A percentile compares a stretch with the other conserved stretches of the same genome.
Evolutionary conservation across 805 yeast genomes (phyloP).

Genomic region (Monosporozyma siamensis): DNA sequence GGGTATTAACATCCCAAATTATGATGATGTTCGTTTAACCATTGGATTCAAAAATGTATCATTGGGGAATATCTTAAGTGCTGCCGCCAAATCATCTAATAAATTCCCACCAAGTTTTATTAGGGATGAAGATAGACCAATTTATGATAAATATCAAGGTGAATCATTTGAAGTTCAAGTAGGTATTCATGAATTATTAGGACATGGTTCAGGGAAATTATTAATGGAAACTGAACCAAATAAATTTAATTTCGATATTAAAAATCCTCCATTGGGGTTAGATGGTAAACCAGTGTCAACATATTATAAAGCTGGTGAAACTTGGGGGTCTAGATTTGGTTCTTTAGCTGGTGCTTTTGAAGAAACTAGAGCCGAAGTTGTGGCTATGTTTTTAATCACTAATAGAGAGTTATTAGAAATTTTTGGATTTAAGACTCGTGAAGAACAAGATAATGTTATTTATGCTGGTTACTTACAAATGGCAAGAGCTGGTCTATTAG

Average conservation of each 20-base stretch:
- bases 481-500: constrained; percentile 82
- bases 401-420: constrained; percentile 58
- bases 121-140: constrained; percentile 39
- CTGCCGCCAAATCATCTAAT: constrained; percentile 43
- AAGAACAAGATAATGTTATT: constrained; percentile 55
- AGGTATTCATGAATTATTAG: constrained; percentile 83
- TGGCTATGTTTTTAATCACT: constrained; percentile 72
- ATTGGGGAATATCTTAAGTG: constrained; percentile 73
- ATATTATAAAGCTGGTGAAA: constrained; percentile 70
- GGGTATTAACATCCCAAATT: constrained; percentile 87
- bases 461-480: constrained; percentile 65
- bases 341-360: constrained; percentile 78
- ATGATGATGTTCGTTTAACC: constrained; percentile 77
- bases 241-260: constrained; percentile 59
- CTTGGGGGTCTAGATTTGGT: constrained; percentile 87
- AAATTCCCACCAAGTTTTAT: constrained; percentile 65
- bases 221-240: constrained; percentile 52
- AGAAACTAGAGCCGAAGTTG: constrained; percentile 88
- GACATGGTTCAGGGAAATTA: constrained; percentile 87
- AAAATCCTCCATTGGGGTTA: constrained; percentile 51
- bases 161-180: constrained; percentile 90
- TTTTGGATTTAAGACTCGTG: constrained; percentile 52
- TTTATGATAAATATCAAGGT: constrained; percentile 61
- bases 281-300: constrained; percentile 56
- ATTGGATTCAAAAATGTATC: constrained; percentile 86